Conservation (phyloP, 805 yeast species). For the Pichia eremophila region DNA sequence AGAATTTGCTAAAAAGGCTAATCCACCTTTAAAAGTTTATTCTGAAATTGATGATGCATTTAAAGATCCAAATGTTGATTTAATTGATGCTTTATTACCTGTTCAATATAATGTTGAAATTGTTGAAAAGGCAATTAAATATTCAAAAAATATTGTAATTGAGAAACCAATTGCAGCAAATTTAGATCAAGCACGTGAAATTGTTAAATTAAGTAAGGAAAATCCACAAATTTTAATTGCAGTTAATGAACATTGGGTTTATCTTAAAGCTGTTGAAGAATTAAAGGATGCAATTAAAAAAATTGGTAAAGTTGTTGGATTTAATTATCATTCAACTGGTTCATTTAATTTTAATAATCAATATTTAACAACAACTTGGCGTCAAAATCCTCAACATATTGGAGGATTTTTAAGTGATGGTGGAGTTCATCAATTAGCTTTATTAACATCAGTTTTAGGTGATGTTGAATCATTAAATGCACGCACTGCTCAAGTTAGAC, state of each 20-base stretch:
- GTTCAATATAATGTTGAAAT: slow-evolving; percentile 67
- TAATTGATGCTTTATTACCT: slow-evolving; percentile 83
- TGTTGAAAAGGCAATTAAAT: slow-evolving; percentile 58
- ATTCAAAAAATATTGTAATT: slow-evolving; percentile 68
- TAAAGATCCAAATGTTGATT: slow-evolving; percentile 56
- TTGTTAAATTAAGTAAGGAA: slow-evolving; percentile 55
- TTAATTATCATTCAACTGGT: slow-evolving; percentile 68
- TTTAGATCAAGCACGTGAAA: slow-evolving; percentile 67
- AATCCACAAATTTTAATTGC: slow-evolving; percentile 57
- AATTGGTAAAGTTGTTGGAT: slow-evolving; percentile 66
- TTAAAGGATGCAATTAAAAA: slow-evolving; percentile 50
- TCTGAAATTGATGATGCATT: slow-evolving; percentile 57
- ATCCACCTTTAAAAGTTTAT: slow-evolving; percentile 50
- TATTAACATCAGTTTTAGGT: slow-evolving; percentile 77
- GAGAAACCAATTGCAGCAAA: slow-evolving; percentile 94
- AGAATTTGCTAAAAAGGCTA: slow-evolving; percentile 45
- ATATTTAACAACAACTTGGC: slow-evolving; percentile 71
- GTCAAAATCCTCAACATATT: slow-evolving; percentile 81
- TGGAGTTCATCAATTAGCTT: slow-evolving; percentile 91
- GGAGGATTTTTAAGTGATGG: slow-evolving; percentile 93
- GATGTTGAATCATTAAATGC: slow-evolving; percentile 63
- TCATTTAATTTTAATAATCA: slow-evolving; percentile 53
- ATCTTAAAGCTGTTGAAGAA: slow-evolving; percentile 46
- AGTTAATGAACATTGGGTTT: slow-evolving; percentile 83
- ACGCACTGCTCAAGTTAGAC: slow-evolving; percentile 65